phyloP scores from a whole-genome alignment of 345 rosid species.

The Microthlaspi erraticum region DNA sequence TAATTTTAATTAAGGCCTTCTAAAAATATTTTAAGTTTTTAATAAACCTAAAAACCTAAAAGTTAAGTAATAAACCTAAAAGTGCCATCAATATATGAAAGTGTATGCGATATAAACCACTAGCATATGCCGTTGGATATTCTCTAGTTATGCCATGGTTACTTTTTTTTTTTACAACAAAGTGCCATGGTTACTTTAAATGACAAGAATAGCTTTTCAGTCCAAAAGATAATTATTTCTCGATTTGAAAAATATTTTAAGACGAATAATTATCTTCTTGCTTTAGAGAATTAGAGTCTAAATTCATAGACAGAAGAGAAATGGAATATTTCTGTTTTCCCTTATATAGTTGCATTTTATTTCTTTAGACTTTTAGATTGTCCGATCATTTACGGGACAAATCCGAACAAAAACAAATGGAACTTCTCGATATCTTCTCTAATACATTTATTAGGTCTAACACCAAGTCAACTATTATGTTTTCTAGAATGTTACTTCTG shows the following conservation, averaged over 20 bases:
- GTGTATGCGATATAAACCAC: neutral
- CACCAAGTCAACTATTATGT: neutral
- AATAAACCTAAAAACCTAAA: too few species aligned
- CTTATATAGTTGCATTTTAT: neutral
- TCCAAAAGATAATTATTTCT: slow-evolving; percentile 19
- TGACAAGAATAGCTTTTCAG: slow-evolving; percentile 34
- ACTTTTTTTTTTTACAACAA: slow-evolving; percentile 11
- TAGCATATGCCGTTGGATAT: slow-evolving; percentile 71
- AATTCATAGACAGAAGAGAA: slow-evolving; percentile 12
- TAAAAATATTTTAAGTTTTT: neutral
- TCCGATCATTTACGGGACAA: neutral
- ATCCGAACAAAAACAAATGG: neutral
- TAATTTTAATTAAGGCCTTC: neutral
- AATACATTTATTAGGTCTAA: neutral
- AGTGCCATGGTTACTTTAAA: slow-evolving; percentile 36
- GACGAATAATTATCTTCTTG: slow-evolving; percentile 26
- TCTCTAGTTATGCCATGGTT: slow-evolving; percentile 35
- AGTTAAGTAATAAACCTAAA: neutral
- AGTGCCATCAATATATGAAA: neutral
- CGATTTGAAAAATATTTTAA: neutral
- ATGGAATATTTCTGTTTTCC: slow-evolving; percentile 24
- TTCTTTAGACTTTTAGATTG: neutral
- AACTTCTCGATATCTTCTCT: neutral
- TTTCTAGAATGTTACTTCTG: neutral
- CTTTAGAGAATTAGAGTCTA: slow-evolving; percentile 33